Base-by-base conservation (phyloP, 371 early-diverging fungal genomes). In the Lichtheimia hyalospora region DNA sequence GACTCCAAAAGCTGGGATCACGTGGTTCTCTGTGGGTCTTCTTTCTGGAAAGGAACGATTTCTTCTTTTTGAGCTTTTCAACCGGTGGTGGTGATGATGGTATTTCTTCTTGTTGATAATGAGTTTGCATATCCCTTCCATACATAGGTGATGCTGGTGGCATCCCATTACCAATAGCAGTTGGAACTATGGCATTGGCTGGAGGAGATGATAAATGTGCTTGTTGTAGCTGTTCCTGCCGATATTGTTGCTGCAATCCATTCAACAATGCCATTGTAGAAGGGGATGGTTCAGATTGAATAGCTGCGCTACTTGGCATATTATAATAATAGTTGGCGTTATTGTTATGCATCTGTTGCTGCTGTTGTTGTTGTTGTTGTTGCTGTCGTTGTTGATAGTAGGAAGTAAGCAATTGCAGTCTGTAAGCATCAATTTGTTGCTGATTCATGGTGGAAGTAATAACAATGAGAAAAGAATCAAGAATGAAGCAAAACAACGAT, bases 241-340 rank as follows among this genome's bases (percentile, higher is more conserved):
- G 56, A n/a, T 55, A 44, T 44, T 55, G 56, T 15, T 55, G 56
- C 24, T 55, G 56, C n/a, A 55, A 15, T 16, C 44, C 56, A 44
- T 18, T 55, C 24, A 55, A 43, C n/a, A 55, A 43, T 20, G 56
- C 56, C 21, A 41, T 41, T 16, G 56, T 55, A 18, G 43, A 23
- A 16, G 56, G 56, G 6, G 56, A 21, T 40, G 41, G 23, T 6
- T 23, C n/a, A 6, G 56, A 27, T 24, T 42, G 44, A n/a, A 10
- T 14, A 1, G 56, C 39, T 5, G 56, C 5, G 12, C 43, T 39
- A 10, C 24, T 39, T 34, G 34, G 10, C 24, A 28, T 54, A 4
- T 16, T 39, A 24, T 54, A 20, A 42, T 23, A 16, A 27, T 55
- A 40, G 12, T 44, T 40, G 7, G 41, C 44, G 3, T 16, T 43